Base-by-base conservation (phyloP, 208 protist species). In the Crithidia fasciculata region DNA sequence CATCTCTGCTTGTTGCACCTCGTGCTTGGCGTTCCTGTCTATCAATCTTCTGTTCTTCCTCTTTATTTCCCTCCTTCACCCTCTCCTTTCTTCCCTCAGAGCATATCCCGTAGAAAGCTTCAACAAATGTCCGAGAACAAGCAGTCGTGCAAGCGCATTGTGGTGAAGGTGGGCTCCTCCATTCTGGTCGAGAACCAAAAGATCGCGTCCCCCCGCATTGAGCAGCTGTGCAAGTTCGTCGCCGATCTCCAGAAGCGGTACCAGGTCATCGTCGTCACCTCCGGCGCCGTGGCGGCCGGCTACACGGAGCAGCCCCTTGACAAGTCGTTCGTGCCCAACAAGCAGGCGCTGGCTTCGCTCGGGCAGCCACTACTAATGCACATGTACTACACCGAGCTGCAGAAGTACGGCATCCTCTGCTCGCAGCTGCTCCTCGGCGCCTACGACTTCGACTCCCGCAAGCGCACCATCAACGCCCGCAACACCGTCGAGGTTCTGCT, bases 211-310 rank as follows among this genome's bases (percentile, higher is more conserved):
- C 68, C 67, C 5, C 84, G 90, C 39, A 81, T 95, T 52, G 81
- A 63, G 9, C 62, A 78, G 45, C 75, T 97, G 10, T 87, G 89
- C 59, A 81, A 91, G 57, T 81, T 92, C 58, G 74, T 96, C 41
- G 68, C 74, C 16, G 74, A 75, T 18, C 70, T 94, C 4, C 68
- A 62, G 10, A 41, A 78, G 2, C 87, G 78, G 45, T 86, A 92
- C 57, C 74, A 94, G 60, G 84, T 97, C 4, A 80, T 95, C 50
- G 70, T 97, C 37, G 92, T 97, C 52, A 88, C 86, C 36, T 89
- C 81, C 58, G 89, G 90, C 49, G 81, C 88, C 0, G 87, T 91
- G 5, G 89, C 79, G 49, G 77, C 86, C n/a, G 91, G 91, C 28
- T 63, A 83, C 64, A 81, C 80, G 15, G 82, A 85, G 65, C 77